Percentiles rank a stretch among this genome's conserved stretches.
Evolutionary conservation across 2,329 filamentous ascomycete species (phyloP).

Genomic region (Cadophora malorum): DNA sequence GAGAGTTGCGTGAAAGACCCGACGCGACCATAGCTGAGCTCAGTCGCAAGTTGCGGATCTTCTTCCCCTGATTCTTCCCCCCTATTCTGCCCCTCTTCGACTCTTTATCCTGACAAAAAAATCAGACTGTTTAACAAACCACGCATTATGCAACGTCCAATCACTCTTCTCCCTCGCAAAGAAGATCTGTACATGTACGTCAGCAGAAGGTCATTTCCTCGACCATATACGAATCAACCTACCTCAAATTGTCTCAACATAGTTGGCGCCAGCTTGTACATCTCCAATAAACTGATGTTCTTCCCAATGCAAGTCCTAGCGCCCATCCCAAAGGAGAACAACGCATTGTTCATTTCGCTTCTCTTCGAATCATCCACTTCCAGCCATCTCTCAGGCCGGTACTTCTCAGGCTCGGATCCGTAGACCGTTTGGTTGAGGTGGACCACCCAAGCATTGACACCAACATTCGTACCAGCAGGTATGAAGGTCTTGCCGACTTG

Average conservation of each 20-base stretch:
- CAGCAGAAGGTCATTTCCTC: background rate
- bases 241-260: constrained; percentile 69
- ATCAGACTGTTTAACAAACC: constrained; percentile 18
- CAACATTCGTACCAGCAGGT: constrained; percentile 74
- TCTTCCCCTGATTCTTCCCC: background rate
- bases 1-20: no score
- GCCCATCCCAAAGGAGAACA: constrained; percentile 77
- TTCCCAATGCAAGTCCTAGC: constrained; percentile 73
- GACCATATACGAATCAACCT: constrained; percentile 31
- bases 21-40: no score
- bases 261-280: constrained; percentile 66
- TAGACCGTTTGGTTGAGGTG: constrained; percentile 73
- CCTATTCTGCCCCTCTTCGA: background rate
- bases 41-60: no score
- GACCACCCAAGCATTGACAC: constrained; percentile 78
- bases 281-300: constrained; percentile 67
- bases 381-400: constrained; percentile 72
- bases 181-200: background rate
- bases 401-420: constrained; percentile 68
- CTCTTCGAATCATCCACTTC: constrained; percentile 59
- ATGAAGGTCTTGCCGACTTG: constrained; percentile 68
- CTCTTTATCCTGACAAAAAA: constrained; percentile 16
- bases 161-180: constrained; percentile 17
- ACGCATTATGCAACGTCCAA: constrained; percentile 20
- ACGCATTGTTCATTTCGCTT: constrained; percentile 69